Evolutionary conservation across 2,329 filamentous ascomycete species (phyloP), one percentile per base, ranked within the genome.

Genomic region (Hirsutella rhossiliensis): DNA sequence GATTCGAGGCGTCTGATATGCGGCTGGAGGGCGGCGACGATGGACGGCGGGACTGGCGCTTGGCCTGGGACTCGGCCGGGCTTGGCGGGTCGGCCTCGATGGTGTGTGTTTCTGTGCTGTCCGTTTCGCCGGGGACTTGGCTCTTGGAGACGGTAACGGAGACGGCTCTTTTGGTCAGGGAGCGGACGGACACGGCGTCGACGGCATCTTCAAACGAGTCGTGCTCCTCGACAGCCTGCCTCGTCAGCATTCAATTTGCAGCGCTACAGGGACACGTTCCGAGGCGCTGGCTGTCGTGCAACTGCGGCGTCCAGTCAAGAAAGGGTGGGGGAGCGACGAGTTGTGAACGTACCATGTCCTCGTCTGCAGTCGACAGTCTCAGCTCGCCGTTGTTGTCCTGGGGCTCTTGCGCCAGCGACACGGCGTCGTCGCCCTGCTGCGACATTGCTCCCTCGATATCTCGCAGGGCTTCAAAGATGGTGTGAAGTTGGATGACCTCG

Each of bases 171-270:
- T 69, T 70, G 32, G 75, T 79, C 48, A 87, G 64, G 23, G 82
- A 87, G 48, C 82, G 76, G 43, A 76, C 68, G 30, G 78, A 80
- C 39, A 69, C 64, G 47, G 72, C 76, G 62, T 86, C 83, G 53
- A 78, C 68, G 44, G 86, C 87, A 70, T 95, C 87, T 66, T 94
- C 87, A 57, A 94, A 94, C 15, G 76, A 53, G 36, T 66, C 63
- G 29, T 57, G 47, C 28, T 63, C 63, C 31, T 27, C 23, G 23
- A 51, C 50, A 34, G 47, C 46, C 61, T 66, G 45, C 45, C 48
- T 41, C n/a, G 40, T 45, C 31, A 45, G 20, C 45, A 38, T 49
- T 42, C 27, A 43, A 45, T 45, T 44, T 40, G 45, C 43, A 50
- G 48, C 43, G 32, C 11, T 6, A n/a, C 5, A 28, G 19, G 38